These are phyloP conservation scores for Lycium barbarum DNA, from an alignment of 257 asterid genomes.

Conservation along the genomic window DNA sequence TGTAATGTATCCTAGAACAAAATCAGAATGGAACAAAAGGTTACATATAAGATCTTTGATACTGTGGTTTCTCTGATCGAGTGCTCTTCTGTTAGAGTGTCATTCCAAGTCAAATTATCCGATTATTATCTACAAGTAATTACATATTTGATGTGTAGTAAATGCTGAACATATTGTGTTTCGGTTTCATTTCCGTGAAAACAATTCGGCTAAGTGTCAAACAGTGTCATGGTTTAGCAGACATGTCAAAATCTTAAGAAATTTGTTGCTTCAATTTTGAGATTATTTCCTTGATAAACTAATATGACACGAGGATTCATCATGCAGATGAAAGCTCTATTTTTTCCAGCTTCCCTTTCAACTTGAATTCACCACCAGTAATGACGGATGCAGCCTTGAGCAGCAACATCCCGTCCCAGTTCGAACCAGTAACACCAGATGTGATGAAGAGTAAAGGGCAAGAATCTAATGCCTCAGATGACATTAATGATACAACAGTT, in stretches of 20 bases:
- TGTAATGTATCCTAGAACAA: background rate
- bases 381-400: constrained; percentile 45
- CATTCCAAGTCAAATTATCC: constrained; percentile 16
- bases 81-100: background rate
- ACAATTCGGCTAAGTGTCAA: background rate
- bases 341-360: constrained; percentile 45
- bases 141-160: background rate
- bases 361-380: constrained; percentile 56
- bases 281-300: constrained; percentile 26
- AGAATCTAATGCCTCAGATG: constrained; percentile 33
- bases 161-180: constrained; percentile 6
- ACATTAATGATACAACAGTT: constrained; percentile 35
- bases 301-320: constrained; percentile 29
- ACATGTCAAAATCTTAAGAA: background rate
- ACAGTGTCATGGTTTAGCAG: background rate
- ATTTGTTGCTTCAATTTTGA: constrained; percentile 8
- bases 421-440: constrained; percentile 72
- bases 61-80: background rate
- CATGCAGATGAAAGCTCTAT: constrained; percentile 59
- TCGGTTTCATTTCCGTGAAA: constrained; percentile 11
- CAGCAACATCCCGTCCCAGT: constrained; percentile 40
- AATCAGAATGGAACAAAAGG: constrained; percentile 16
- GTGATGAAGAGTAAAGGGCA: constrained; percentile 44
- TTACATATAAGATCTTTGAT: background rate
- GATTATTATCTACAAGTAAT: background rate